Evolutionary conservation across 2,329 filamentous ascomycete species (phyloP), one percentile per base, ranked within the genome.

Genomic region (Aspergillus sp.): DNA sequence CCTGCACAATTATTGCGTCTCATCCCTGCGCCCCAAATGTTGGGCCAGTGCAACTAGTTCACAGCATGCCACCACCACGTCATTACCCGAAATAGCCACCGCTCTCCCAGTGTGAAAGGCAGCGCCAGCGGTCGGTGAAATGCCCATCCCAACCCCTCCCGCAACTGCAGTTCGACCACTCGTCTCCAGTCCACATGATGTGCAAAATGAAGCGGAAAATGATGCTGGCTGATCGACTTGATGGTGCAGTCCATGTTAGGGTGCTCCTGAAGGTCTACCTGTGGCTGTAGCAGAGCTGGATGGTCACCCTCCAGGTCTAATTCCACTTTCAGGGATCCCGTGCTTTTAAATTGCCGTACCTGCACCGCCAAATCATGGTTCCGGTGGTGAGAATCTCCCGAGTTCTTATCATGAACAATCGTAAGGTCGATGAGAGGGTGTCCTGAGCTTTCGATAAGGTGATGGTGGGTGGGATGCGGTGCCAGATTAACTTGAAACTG

Each of bases 181-280:
- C 55, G 55, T 4, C 62, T 56, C 64, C 64, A 65, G 55, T 65
- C 62, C 36, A 65, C 54, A 17, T 64, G 62, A 32, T 65, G 64
- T n/a, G 64, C 55, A 49, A 65, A 64, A 39, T 65, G 62, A 21
- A 65, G 62, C 1, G 64, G 62, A n/a, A 65, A 65, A 15, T 65
- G 60, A 53, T 64, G 64, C n/a, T 63, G 64, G 36, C 64, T 65
- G 55, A 65, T 57, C 4, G 59, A 57, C n/a, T 47, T 48, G 39
- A 64, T 58, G 8, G 64, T 64, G 17, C 64, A 65, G 50, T 65
- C 64, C 48, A 65, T 65, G 6, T 59, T 48, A 1, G 64, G 64
- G 5, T 63, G 62, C n/a, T 59, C 64, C 17, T 59, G 62, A 9
- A 65, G 47, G 13, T 65, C 64, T 7, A 65, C 58, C 13, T 65